Evolutionary conservation across 352 stramenopile genomes (phyloP).

Genomic region (Phytophthora pseudosyringae): DNA sequence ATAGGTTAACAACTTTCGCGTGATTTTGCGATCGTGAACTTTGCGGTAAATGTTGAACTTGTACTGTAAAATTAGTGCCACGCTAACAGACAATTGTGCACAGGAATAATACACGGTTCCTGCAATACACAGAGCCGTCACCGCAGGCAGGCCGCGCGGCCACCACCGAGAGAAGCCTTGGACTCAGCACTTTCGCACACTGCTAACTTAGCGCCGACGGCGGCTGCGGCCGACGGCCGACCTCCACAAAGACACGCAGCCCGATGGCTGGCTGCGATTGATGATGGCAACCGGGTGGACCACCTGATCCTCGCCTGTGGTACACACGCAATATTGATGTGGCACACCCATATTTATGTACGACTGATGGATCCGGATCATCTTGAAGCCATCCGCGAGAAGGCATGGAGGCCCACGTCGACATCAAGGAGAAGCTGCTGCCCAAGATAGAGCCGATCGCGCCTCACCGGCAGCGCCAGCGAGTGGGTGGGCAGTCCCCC

Average conservation of each 20-base stretch:
- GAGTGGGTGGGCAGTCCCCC: conserved; percentile 8
- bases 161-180: too few relatives aligned
- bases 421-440: conserved; percentile 53
- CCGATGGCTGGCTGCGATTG: not conserved
- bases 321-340: not conserved
- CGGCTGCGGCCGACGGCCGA: not conserved
- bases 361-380: not conserved
- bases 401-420: conserved; percentile 35
- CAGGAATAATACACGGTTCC: too few relatives aligned
- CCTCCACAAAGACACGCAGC: conserved; percentile 4
- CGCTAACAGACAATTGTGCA: not conserved
- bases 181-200: too few relatives aligned
- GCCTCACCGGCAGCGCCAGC: conserved; percentile 27
- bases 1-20: not conserved
- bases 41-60: not conserved
- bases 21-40: conserved; percentile 3
- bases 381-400: conserved; percentile 18
- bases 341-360: not conserved
- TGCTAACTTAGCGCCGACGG: too few relatives aligned
- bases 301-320: conserved; percentile 2
- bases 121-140: too few relatives aligned
- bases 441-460: conserved; percentile 24
- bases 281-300: not conserved
- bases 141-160: too few relatives aligned
- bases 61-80: not conserved